Evolutionary conservation across 345 rosid genomes (phyloP), one percentile per base, ranked within the genome.

Genomic region (Brassica nigra): DNA sequence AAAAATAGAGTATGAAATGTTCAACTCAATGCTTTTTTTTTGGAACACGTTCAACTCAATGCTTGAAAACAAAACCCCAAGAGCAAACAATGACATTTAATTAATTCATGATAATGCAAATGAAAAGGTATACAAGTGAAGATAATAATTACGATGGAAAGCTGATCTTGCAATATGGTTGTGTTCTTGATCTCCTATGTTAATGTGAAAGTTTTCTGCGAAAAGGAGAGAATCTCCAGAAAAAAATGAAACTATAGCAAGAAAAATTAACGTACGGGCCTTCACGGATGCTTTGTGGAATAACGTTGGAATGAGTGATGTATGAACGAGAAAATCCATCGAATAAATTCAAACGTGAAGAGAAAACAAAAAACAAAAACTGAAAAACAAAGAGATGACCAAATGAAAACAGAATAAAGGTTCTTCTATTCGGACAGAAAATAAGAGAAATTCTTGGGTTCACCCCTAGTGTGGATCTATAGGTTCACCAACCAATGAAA

Each of bases 361-460:
- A 74, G 14, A 7, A 36, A 33, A 69, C 29, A 36, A 36, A 65
- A 30, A 30, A 37, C 10, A 58, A 68, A 74, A 80, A 69, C 76
- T 52, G 71, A 31, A 73, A 69, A 52, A 62, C 70, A 76, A 64
- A 70, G 68, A 65, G 61, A 20, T 62, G 6, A 55, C 15, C 9
- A 37, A 55, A 20, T 65, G 8, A 23, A 64, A 80, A 69, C 62
- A 52, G 59, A 75, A 70, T 58, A 68, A 74, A 73, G 29, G 9
- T 68, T 75, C 59, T 80, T 75, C 76, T 75, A 80, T 70, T 80
- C 75, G 30, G 68, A 70, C 73, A 80, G 71, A 65, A 62, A 76
- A 70, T 34, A 80, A 64, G n/a, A n/a, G n/a, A n/a, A n/a, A n/a
- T n/a, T n/a, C n/a, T n/a, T n/a, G n/a, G n/a, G n/a, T n/a, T n/a